A percentile compares a stretch with the other conserved stretches of the same genome.
Conservation (phyloP, 225 moss, liverwort and hornwort genomes). For the Physcomitrellopsis africana region DNA sequence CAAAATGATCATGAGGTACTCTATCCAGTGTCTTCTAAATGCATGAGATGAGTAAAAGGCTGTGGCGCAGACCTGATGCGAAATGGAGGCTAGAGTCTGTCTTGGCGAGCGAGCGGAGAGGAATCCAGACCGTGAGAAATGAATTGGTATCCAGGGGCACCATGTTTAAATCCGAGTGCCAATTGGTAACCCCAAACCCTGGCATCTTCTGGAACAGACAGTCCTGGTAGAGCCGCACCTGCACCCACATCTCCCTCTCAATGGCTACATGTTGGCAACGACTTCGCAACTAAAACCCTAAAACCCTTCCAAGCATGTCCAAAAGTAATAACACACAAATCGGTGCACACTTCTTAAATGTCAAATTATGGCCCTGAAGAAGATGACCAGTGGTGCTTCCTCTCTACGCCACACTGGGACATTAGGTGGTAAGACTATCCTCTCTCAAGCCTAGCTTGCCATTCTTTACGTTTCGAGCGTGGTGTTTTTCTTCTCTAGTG, state of each 20-base stretch:
- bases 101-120: slow-evolving; percentile 54
- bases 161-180: slow-evolving; percentile 78
- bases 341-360: too few species aligned
- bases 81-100: slow-evolving; percentile 65
- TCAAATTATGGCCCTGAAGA: too few species aligned
- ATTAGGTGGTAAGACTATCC: too few species aligned
- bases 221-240: slow-evolving; percentile 72
- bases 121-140: slow-evolving; percentile 72
- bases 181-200: slow-evolving; percentile 68
- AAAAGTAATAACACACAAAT: too few species aligned
- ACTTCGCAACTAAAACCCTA: too few species aligned
- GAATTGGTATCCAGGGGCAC: slow-evolving; percentile 69
- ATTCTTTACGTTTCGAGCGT: too few species aligned
- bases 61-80: slow-evolving; percentile 48
- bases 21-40: neutral
- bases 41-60: neutral
- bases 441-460: too few species aligned
- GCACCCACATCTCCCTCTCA: slow-evolving; percentile 19
- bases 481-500: too few species aligned
- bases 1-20: neutral
- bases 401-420: too few species aligned
- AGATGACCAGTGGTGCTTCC: too few species aligned
- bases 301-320: too few species aligned
- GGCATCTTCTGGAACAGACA: slow-evolving; percentile 69
- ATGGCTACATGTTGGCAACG: neutral